Evolutionary conservation across 177 flowering plant genomes (phyloP).

Genomic region (Vitis hybrid): DNA sequence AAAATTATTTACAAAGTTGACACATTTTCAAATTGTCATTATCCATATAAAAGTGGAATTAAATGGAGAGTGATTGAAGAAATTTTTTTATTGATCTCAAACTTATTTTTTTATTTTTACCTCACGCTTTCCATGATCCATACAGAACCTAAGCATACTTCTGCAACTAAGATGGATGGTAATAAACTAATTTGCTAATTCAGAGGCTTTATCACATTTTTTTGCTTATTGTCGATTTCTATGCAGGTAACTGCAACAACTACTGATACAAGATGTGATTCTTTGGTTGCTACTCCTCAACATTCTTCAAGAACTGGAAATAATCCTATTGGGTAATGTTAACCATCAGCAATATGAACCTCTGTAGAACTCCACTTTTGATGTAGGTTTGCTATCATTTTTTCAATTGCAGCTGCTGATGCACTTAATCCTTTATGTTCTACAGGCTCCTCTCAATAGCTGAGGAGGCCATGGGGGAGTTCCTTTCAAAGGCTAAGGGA

Average conservation of each 20-base stretch:
- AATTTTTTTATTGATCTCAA: no score
- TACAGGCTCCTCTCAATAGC: slow-evolving; percentile 88
- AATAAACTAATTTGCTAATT: background rate
- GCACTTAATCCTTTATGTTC: slow-evolving; percentile 8
- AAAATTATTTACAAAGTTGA: no score
- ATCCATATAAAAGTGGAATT: no score
- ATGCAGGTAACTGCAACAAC: slow-evolving; percentile 53
- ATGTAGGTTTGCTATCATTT: background rate
- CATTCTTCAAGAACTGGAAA: slow-evolving; percentile 68
- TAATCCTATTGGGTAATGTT: slow-evolving; percentile 87
- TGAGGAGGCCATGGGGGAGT: slow-evolving; percentile 96
- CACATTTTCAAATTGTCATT: no score
- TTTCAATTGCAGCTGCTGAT: background rate
- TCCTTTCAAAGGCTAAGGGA: slow-evolving; percentile 99
- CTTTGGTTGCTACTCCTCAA: slow-evolving; percentile 78
- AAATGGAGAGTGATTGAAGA: no score
- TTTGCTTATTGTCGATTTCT: slow-evolving; percentile 1
- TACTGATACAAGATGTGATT: slow-evolving; percentile 79
- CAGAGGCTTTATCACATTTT: background rate
- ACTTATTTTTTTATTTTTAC: no score
- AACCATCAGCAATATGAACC: background rate
- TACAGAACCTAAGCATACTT: no score
- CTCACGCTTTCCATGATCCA: no score
- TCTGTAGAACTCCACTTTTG: background rate
- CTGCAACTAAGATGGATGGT: background rate